Evolutionary conservation across 805 yeast species (phyloP), one percentile per base, ranked within the genome.

Genomic region (Candida peoriensis): DNA sequence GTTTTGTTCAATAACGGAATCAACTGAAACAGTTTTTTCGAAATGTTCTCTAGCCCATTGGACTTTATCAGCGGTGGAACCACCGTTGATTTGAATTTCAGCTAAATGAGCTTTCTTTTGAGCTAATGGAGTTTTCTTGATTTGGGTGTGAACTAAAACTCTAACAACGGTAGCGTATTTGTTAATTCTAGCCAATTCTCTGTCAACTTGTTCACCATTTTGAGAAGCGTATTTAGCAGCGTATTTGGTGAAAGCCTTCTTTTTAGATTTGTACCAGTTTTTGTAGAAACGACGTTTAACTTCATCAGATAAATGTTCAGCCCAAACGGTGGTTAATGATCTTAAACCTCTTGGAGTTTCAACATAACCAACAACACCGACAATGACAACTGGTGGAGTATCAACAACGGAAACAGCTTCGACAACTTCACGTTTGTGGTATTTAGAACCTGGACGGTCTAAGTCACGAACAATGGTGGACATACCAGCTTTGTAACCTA

Each of bases 401-500:
- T 93, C 98, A 58, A 93, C 96, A 62, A 93, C 95, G 60, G 97
- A 78, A 70, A 93, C 96, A 63, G 98, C 98, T 81, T 93, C 98
- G 55, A 93, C 98, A 60, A 93, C 81, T 79, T 93, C 98, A 76
- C 97, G 94, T 94, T 93, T 93, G 96, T 93, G 97, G 96, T 90
- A 88, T 81, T 93, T 93, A 68, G 98, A 93, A 71, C 98, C 98
- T 76, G 98, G 98, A 78, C 97, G 85, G 90, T 93, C 97, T 68
- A 93, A 83, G 77, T 93, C 98, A 79, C 98, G 89, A 66, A 93
- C 98, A 61, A 88, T 87, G 75, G 98, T 93, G 75, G 98, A 81
- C 98, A 93, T 93, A 87, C 99, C 99, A 60, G 98, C 98, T 81
- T 78, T 78, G 96, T 93, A 93, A 76, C 98, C 99, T 61, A 93